Conservation (phyloP, 2,329 filamentous ascomycete species). For the Sclerotinia glacialis region DNA sequence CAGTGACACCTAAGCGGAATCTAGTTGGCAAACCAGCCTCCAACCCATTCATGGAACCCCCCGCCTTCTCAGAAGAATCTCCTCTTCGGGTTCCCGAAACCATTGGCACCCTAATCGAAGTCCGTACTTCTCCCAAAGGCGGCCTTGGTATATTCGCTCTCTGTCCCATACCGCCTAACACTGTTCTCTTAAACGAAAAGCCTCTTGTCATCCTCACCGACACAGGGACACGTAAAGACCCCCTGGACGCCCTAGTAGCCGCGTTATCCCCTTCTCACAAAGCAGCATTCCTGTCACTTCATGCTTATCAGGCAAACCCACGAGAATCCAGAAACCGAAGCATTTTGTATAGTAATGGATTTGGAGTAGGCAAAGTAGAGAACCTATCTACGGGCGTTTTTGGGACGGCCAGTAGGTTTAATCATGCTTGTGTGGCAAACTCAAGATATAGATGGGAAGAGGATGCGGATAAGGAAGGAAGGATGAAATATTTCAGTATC, state of each 20-base stretch:
- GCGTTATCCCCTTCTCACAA: conserved; percentile 24
- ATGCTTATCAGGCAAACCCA: conserved; percentile 23
- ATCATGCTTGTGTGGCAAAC: conserved; percentile 32
- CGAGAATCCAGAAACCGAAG: conserved; percentile 26
- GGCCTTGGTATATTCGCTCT: conserved; percentile 33
- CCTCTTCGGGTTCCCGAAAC: conserved; percentile 31
- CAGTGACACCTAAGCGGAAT: background rate
- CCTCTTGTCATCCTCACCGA: conserved; percentile 30
- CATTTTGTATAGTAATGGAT: conserved; percentile 34
- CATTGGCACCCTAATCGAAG: conserved; percentile 28
- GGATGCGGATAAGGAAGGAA: conserved; percentile 21
- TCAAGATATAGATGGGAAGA: conserved; percentile 29
- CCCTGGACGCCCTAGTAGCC: conserved; percentile 25
- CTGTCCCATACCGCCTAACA: conserved; percentile 26
- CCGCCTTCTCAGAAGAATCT: background rate
- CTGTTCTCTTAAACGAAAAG: conserved; percentile 29
- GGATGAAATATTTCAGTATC: conserved; percentile 31
- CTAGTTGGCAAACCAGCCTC: background rate
- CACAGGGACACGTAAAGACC: conserved; percentile 27
- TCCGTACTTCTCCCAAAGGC: conserved; percentile 26
- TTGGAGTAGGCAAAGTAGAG: conserved; percentile 24
- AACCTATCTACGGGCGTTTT: conserved; percentile 30
- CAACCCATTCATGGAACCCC: conserved; percentile 10
- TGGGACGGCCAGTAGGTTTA: conserved; percentile 27
- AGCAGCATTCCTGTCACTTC: conserved; percentile 25